Evolutionary conservation across 2,329 filamentous ascomycete species (phyloP), one percentile per base, ranked within the genome.

Genomic region (Exophiala mesophila): DNA sequence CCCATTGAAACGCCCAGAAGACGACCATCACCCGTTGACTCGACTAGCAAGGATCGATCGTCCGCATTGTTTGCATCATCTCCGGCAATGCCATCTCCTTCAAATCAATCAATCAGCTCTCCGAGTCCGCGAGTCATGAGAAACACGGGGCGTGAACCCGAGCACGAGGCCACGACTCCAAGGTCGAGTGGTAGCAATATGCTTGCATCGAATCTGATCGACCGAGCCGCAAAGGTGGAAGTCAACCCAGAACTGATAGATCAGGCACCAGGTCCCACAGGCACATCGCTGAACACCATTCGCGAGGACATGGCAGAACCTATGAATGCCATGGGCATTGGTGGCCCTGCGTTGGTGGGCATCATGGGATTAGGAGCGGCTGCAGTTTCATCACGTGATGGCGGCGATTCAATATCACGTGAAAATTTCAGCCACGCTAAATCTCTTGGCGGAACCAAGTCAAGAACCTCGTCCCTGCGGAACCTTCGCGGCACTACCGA

Each of bases 251-350:
- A 50, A 51, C 41, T 59, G 19, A 31, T 34, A n/a, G 37, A 45
- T 4, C 39, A 47, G 9, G 23, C 55, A 7, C 43, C 57, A 35
- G 62, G 63, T 15, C 66, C 66, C 20, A 60, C 65, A 23, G 61
- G 60, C 31, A 65, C 60, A 39, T 63, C 65, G 17, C 69, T 80
- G 6, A 67, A 71, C 15, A 65, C 73, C 1, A 78, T 79, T 50
- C 67, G 70, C 32, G 67, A 69, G 41, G 62, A 66, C 33, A 63
- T 62, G 31, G 15, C 23, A 8, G 44, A 47, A 19, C 20, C 23
- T 5, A 15, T 21, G n/a, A 41, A 60, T 51, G 41, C 58, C 57
- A 49, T 60, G 59, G 29, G 35, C 13, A 28, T 30, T 20, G 45
- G 44, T 4, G 9, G 46, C 17, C 39, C 39, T 16, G 33, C 47